Base-by-base conservation (phyloP, 495 filamentous ascomycete species). In the Annulohypoxylon bovei region DNA sequence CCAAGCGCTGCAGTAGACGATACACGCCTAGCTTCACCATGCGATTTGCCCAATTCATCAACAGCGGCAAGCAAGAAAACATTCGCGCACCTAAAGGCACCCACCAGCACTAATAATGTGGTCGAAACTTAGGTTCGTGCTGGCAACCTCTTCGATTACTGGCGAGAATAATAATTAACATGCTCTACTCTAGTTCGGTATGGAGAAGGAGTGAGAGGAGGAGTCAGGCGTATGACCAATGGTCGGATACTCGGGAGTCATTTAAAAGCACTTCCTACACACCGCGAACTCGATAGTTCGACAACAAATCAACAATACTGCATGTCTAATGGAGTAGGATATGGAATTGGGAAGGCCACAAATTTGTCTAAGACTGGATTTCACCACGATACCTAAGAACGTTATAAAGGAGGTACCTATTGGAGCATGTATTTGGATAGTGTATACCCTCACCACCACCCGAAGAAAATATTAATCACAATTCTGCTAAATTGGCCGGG, bases 31-130 rank as follows among this genome's bases (percentile, higher is more conserved):
- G 61, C 37, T 22, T 68, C 5, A 57, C 70, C 6, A 73, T 77
- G 67, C 75, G 73, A 50, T 74, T 77, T 33, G 70, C 71, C 44
- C 75, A 77, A 30, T 77, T 77, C 56, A 58, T 74, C 61, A 75
- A 53, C 28, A 75, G 75, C 22, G 75, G 75, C 44, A 77, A 77
- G 72, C 75, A 77, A 58, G 75, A 77, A 25, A 77, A 73, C 39
- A 69, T 74, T 54, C 75, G 75, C 20, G 69, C 52, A 32, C 75
- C 75, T 0, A 65, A 61, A 0, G 59, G 53, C 9, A 68, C 66
- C 49, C 75, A 76, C 30, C 70, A 71, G 37, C 70, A 70, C 37
- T 67, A 55, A 63, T 67, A n/a, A 52, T 65, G 53, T 52, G 58
- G 47, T 47, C 58, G 37, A 47, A 16, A 20, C 40, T 60, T 7